phyloP scores from a whole-genome alignment of 148 eudicot species.

The Suaeda aralocaspica region DNA sequence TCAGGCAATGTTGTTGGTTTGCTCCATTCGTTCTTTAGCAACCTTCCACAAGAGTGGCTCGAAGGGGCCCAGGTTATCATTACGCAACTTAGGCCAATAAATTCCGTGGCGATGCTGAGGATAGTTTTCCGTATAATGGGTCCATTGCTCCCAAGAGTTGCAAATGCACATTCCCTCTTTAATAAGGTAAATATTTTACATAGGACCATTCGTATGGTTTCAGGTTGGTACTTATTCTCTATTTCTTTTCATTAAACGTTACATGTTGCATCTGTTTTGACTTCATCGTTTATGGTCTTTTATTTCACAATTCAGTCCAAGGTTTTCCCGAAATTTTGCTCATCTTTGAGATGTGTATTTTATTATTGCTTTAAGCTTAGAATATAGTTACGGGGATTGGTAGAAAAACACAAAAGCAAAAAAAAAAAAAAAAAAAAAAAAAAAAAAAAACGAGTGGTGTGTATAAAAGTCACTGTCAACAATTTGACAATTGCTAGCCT shows the following conservation, averaged over 20 bases:
- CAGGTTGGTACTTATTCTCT: not conserved
- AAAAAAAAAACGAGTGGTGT: no score
- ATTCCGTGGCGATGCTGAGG: slow-evolving; percentile 87
- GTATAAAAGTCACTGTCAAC: no score
- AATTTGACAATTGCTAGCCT: no score
- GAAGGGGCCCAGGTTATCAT: slow-evolving; percentile 80
- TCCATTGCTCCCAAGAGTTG: slow-evolving; percentile 90
- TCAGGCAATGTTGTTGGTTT: slow-evolving; percentile 77
- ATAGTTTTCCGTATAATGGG: slow-evolving; percentile 94
- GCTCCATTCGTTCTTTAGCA: slow-evolving; percentile 84
- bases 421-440: no score
- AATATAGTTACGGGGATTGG: not conserved
- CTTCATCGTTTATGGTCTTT: no score
- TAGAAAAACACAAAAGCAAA: no score
- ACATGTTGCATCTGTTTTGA: no score
- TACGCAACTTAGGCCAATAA: slow-evolving; percentile 78
- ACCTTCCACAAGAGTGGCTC: slow-evolving; percentile 96
- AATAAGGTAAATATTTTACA: slow-evolving; percentile 51
- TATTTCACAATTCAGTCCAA: no score
- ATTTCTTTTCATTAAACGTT: not conserved
- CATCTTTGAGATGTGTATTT: not conserved
- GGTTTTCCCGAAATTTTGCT: not conserved
- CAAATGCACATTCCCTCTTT: slow-evolving; percentile 86
- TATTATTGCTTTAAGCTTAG: not conserved
- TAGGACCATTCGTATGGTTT: not conserved